Conservation (phyloP, 768 basidiomycete genomes). For the Hericium rajendrae region DNA sequence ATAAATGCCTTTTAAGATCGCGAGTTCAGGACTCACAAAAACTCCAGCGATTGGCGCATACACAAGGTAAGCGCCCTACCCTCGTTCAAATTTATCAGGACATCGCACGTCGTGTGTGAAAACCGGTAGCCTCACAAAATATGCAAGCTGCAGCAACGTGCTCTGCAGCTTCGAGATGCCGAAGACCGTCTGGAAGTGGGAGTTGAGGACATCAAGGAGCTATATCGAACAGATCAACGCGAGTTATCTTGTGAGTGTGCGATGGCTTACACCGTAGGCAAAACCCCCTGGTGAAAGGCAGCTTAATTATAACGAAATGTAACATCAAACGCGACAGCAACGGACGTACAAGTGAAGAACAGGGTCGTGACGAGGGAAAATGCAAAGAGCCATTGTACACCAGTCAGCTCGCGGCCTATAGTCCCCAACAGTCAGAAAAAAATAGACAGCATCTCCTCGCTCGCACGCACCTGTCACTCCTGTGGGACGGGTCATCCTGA, state of each 20-base stretch:
- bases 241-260: conserved; percentile 12
- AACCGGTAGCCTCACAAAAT: conserved; percentile 37
- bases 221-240: conserved; percentile 18
- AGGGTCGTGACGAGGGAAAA: conserved; percentile 64
- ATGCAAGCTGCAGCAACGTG: conserved; percentile 66
- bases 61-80: conserved; percentile 50
- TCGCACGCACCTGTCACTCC: no score
- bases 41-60: conserved; percentile 48
- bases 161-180: conserved; percentile 60
- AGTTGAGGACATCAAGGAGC: conserved; percentile 60
- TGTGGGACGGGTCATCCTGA: no score
- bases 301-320: background rate
- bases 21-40: conserved; percentile 32
- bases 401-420: conserved; percentile 9
- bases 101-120: background rate
- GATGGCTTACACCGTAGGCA: conserved; percentile 47
- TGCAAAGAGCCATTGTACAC: conserved; percentile 38
- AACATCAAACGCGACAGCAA: background rate
- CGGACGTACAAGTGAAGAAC: conserved; percentile 58
- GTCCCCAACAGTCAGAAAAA: no score
- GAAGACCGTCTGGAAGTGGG: conserved; percentile 67
- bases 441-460: no score
- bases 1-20: background rate
- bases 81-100: background rate
- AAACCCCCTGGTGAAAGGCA: conserved; percentile 42